Evolutionary conservation across 495 filamentous ascomycete genomes (phyloP).

Genomic region (Annulohypoxylon maeteangense): DNA sequence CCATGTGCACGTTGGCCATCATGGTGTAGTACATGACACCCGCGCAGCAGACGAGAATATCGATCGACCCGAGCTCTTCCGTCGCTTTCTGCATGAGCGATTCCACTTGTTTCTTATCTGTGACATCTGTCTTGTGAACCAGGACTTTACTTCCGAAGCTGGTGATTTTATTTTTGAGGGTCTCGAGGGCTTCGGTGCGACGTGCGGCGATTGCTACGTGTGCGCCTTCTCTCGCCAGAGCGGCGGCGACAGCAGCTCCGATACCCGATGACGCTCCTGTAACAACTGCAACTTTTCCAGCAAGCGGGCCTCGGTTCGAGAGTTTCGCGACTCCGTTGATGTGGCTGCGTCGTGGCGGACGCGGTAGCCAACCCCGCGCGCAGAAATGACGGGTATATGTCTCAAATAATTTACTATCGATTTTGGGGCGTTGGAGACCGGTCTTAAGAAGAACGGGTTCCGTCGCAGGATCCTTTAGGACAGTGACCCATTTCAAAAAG

Average conservation of each 20-base stretch:
- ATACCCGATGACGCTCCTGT: slow-evolving; percentile 67
- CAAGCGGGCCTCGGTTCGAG: slow-evolving; percentile 59
- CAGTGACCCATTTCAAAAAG: slow-evolving; percentile 62
- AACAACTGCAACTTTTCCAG: slow-evolving; percentile 64
- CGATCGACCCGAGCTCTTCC: slow-evolving; percentile 69
- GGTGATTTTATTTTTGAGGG: slow-evolving; percentile 62
- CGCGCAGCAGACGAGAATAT: slow-evolving; percentile 74
- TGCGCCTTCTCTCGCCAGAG: slow-evolving; percentile 63
- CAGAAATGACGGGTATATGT: slow-evolving; percentile 77
- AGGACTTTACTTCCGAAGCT: slow-evolving; percentile 66
- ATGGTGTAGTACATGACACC: slow-evolving; percentile 82
- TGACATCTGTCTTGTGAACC: slow-evolving; percentile 69
- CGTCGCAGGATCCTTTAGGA: slow-evolving; percentile 69
- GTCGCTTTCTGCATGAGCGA: slow-evolving; percentile 62
- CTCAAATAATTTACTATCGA: slow-evolving; percentile 68
- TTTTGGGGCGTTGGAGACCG: slow-evolving; percentile 67
- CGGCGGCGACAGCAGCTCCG: slow-evolving; percentile 61
- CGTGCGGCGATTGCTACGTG: slow-evolving; percentile 71
- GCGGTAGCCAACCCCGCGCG: slow-evolving; percentile 72
- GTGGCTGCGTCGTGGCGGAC: slow-evolving; percentile 59
- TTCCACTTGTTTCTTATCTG: slow-evolving; percentile 64
- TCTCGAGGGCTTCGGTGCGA: slow-evolving; percentile 67
- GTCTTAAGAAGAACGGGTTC: slow-evolving; percentile 60
- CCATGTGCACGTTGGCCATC: slow-evolving; percentile 72
- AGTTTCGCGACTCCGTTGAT: slow-evolving; percentile 49